phyloP scores from a whole-genome alignment of 306 rosid species.

The Pterocarpus macrocarpus region DNA sequence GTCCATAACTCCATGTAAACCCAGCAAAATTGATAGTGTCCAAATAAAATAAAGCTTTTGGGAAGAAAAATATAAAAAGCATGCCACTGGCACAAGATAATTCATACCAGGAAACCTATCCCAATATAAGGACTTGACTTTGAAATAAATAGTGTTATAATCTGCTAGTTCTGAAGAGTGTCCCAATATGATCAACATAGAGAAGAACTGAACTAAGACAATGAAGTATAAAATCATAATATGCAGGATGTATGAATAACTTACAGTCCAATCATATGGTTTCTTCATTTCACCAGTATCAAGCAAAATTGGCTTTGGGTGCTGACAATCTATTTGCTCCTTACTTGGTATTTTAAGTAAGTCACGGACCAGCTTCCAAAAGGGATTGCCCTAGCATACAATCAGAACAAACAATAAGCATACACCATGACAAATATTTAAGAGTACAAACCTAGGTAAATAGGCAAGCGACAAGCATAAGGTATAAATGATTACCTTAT shows the following conservation, averaged over 20 bases:
- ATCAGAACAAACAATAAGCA: slow-evolving; percentile 47
- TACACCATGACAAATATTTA: slow-evolving; percentile 20
- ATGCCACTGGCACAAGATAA: neutral
- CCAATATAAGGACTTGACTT: neutral
- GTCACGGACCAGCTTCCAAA: slow-evolving; percentile 84
- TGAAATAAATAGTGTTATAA: neutral
- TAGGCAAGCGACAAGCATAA: slow-evolving; percentile 1
- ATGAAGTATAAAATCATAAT: slow-evolving; percentile 20
- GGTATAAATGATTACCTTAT: slow-evolving; percentile 62
- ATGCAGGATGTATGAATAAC: slow-evolving; percentile 49
- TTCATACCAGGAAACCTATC: slow-evolving; percentile 5
- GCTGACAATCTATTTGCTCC: slow-evolving; percentile 83
- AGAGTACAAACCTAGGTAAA: slow-evolving; percentile 21
- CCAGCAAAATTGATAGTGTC: neutral
- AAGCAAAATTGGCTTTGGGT: slow-evolving; percentile 90
- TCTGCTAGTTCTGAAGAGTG: neutral
- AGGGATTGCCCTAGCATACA: slow-evolving; percentile 76
- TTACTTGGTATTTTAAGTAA: slow-evolving; percentile 70
- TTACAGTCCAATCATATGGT: slow-evolving; percentile 98
- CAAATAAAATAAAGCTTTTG: slow-evolving; percentile 10
- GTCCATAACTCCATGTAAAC: neutral
- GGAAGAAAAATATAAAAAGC: neutral
- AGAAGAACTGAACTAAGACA: slow-evolving; percentile 18
- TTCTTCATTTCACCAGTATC: slow-evolving; percentile 92
- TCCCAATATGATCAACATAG: neutral